These are phyloP conservation scores for Debaryomyces hansenii DNA, from an alignment of 805 yeast genomes.

Conservation along the genomic window DNA sequence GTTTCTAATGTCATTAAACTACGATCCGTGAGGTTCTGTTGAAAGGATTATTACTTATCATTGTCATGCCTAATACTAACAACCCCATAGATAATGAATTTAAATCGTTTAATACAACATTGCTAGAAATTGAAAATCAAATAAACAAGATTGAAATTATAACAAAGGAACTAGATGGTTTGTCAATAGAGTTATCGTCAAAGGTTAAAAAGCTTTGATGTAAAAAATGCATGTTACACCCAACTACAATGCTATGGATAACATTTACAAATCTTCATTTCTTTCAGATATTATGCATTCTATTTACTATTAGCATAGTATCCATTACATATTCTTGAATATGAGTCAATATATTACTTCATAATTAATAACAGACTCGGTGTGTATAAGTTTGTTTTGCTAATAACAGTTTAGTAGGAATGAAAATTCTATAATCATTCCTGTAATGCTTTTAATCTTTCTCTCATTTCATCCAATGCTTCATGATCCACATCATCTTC, in stretches of 20 bases:
- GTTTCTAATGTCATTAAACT: background rate
- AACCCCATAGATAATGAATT: slow-evolving; percentile 26
- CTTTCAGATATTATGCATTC: too few relatives aligned
- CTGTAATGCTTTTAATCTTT: slow-evolving; percentile 82
- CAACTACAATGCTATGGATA: too few relatives aligned
- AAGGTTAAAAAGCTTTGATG: slow-evolving; percentile 22
- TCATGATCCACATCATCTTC: slow-evolving; percentile 68
- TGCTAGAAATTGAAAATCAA: slow-evolving; percentile 30
- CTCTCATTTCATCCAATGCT: slow-evolving; percentile 82
- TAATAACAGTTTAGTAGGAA: too few relatives aligned
- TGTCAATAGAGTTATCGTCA: slow-evolving; percentile 56
- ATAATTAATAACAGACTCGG: too few relatives aligned
- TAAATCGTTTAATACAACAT: slow-evolving; percentile 16
- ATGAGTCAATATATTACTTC: too few relatives aligned
- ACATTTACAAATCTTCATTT: too few relatives aligned
- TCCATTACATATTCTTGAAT: too few relatives aligned
- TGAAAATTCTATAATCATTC: slow-evolving; percentile 11
- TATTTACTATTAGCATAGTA: too few relatives aligned
- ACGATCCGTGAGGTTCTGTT: background rate
- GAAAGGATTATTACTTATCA: background rate
- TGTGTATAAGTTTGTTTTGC: too few relatives aligned
- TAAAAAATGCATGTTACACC: too few relatives aligned
- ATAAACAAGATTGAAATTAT: slow-evolving; percentile 45
- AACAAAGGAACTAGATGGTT: slow-evolving; percentile 58
- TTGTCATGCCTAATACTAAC: slow-evolving; percentile 1